Conservation (phyloP, 768 basidiomycete species). For the Russula sp. region DNA sequence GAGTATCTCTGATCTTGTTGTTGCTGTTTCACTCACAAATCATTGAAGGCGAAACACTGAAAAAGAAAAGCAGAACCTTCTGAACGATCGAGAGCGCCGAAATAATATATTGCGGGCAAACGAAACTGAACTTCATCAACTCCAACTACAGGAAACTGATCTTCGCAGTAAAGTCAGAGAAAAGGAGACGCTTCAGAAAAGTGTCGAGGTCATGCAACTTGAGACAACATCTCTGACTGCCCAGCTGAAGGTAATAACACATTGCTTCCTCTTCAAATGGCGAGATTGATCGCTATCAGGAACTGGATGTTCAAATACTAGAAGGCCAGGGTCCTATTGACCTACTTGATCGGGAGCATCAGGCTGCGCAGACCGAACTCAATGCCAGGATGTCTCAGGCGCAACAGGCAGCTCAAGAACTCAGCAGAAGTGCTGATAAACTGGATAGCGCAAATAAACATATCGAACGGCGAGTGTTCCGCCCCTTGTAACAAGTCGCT, state of each 20-base stretch:
- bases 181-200: constrained; percentile 47
- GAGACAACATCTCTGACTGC: constrained; percentile 42
- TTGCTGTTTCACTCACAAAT: background rate
- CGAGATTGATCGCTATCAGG: constrained; percentile 34
- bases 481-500: background rate
- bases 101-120: constrained; percentile 41
- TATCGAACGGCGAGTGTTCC: constrained; percentile 50
- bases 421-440: constrained; percentile 56
- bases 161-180: constrained; percentile 52
- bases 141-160: constrained; percentile 56
- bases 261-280: background rate
- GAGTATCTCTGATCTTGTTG: constrained; percentile 24
- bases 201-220: constrained; percentile 49
- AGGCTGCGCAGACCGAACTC: constrained; percentile 42
- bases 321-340: constrained; percentile 61
- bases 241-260: constrained; percentile 42
- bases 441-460: constrained; percentile 52
- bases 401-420: constrained; percentile 51
- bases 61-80: constrained; percentile 50
- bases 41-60: constrained; percentile 53
- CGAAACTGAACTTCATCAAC: constrained; percentile 53
- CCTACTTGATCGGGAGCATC: constrained; percentile 49
- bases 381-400: constrained; percentile 43
- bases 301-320: constrained; percentile 50
- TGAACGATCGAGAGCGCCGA: constrained; percentile 56